phyloP scores from a whole-genome alignment of 371 early-diverging fungal genomes.

The Saksenaea vasiformis region DNA sequence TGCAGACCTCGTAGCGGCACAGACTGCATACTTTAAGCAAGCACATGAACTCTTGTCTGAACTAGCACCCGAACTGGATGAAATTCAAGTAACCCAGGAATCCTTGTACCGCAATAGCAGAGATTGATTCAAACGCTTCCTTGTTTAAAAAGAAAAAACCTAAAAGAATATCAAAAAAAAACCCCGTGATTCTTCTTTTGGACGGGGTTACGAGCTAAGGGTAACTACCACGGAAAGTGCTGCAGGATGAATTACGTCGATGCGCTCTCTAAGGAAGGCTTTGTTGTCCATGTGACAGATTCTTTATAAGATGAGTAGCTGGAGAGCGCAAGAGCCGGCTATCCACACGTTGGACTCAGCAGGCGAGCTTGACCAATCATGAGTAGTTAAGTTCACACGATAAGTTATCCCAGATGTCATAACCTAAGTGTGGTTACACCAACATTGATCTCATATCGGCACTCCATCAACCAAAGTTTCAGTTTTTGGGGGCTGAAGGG shows the following conservation, averaged over 20 bases:
- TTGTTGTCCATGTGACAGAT: too few species aligned
- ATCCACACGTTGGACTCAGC: neutral
- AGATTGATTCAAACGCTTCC: slow-evolving; percentile 27
- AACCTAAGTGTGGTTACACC: neutral
- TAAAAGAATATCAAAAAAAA: neutral
- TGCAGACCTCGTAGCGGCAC: slow-evolving; percentile 84
- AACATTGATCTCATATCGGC: neutral
- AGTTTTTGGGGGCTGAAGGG: neutral
- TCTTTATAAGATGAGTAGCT: neutral
- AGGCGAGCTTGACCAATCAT: neutral
- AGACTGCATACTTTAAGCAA: slow-evolving; percentile 84
- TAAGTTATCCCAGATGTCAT: neutral
- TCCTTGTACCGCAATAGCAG: slow-evolving; percentile 73
- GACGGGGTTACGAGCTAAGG: too few species aligned
- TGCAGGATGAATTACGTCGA: too few species aligned
- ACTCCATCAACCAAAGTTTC: neutral
- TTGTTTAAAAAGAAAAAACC: neutral
- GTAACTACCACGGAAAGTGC: too few species aligned
- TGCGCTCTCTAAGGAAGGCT: too few species aligned
- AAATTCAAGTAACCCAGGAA: slow-evolving; percentile 90
- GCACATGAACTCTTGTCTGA: slow-evolving; percentile 77
- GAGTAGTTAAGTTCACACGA: neutral
- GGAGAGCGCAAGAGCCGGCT: neutral
- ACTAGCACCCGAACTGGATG: slow-evolving; percentile 88
- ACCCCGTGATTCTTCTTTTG: too few species aligned